Conservation (phyloP, 768 basidiomycete genomes). For the Sporobolomyces roseus region DNA sequence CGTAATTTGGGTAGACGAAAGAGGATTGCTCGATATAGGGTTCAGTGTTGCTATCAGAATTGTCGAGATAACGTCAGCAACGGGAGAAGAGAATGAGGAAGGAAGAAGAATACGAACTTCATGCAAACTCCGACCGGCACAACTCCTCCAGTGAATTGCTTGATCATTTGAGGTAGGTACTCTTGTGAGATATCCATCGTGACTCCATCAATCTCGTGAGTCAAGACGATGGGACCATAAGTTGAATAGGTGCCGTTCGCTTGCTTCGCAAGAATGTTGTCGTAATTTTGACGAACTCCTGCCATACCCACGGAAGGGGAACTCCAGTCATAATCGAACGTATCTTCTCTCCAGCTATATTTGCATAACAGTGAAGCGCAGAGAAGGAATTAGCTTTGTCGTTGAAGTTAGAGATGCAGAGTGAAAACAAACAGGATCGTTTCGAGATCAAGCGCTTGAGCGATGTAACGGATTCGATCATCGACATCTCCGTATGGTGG, state of each 20-base stretch:
- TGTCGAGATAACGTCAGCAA: background rate
- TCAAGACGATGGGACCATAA: conserved; percentile 47
- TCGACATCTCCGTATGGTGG: conserved; percentile 44
- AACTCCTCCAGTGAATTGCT: conserved; percentile 46
- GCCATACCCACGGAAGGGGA: conserved; percentile 4
- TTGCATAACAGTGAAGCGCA: no score
- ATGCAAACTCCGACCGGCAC: conserved; percentile 46
- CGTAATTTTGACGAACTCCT: conserved; percentile 47
- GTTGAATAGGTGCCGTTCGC: conserved; percentile 45
- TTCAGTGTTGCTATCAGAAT: conserved; percentile 43
- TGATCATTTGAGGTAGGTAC: conserved; percentile 44
- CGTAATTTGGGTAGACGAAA: conserved; percentile 38
- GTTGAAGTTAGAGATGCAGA: background rate
- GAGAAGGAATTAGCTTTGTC: background rate
- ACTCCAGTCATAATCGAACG: conserved; percentile 30
- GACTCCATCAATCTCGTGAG: conserved; percentile 48
- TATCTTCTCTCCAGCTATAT: conserved; percentile 32
- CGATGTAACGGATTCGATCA: conserved; percentile 44
- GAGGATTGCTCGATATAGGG: conserved; percentile 46
- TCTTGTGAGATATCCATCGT: conserved; percentile 48
- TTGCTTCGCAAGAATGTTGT: conserved; percentile 42
- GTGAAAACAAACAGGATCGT: conserved; percentile 31
- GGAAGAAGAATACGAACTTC: conserved; percentile 25
- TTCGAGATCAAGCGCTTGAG: conserved; percentile 39
- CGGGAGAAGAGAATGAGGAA: no score